These are phyloP conservation scores for Gigaspora rosea DNA, from an alignment of 192 early-diverging fungal genomes.

Conservation along the genomic window DNA sequence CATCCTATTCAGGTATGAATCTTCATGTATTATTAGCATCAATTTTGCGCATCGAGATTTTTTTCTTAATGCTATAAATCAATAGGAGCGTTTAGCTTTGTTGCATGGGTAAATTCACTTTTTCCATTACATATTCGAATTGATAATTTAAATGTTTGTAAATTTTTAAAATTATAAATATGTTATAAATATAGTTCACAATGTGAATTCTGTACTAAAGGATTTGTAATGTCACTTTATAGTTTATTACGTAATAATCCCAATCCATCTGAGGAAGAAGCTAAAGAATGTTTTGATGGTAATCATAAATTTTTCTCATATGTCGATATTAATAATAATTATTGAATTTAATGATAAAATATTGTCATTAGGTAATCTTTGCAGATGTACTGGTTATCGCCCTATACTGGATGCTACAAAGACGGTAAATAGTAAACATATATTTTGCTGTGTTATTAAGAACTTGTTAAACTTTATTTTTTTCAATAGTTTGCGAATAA, in stretches of 20 bases:
- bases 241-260: constrained; percentile 73
- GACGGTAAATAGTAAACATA: constrained; percentile 37
- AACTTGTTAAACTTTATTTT: no score
- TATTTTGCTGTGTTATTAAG: no score
- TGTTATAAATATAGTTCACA: constrained; percentile 53
- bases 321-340: no score
- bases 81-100: constrained; percentile 27
- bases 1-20: constrained; percentile 79
- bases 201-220: constrained; percentile 91
- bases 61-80: constrained; percentile 20
- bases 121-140: neutral
- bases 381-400: constrained; percentile 87
- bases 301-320: neutral
- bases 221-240: constrained; percentile 88
- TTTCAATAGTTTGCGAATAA: no score
- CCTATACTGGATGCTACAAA: constrained; percentile 86
- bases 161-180: no score
- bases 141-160: neutral
- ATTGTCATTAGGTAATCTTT: constrained; percentile 60
- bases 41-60: neutral
- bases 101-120: constrained; percentile 21
- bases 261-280: constrained; percentile 64
- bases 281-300: constrained; percentile 84
- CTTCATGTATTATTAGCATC: neutral
- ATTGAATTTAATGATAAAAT: no score